Base-by-base conservation (phyloP, 2,329 filamentous ascomycete genomes). In the Venturia oleaginea region DNA sequence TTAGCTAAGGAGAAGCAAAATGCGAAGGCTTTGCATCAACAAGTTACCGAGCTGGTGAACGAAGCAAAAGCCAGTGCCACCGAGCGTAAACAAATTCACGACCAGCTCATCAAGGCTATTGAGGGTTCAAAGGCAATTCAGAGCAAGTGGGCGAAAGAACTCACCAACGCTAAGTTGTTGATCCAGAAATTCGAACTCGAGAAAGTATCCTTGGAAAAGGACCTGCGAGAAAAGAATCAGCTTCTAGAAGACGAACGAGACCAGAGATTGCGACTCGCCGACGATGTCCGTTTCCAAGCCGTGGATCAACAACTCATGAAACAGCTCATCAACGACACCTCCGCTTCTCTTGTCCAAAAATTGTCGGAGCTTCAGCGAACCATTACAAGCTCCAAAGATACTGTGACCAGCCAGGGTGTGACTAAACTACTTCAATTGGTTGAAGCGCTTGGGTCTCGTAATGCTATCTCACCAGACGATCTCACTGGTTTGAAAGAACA, bases 171-270 rank as follows among this genome's bases (percentile, higher is more conserved):
- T 11, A 48, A 24, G 24, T 17, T 27, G n/a, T 37, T 19, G 32
- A n/a, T 62, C 15, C 42, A 51, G 27, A 48, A 27, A 15, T 17
- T 62, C 11, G 61, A 62, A 30, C 24, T 40, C 11, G 40, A 62
- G 19, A 62, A 62, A 24, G 22, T 19, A 19, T 17, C 42, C n/a
- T n/a, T 62, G 61, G 32, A 46, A 48, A 48, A 48, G 27, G 61
- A 62, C 17, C 43, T 62, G 40, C n/a, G n/a, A 17, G 42, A 27
- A 15, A 62, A 62, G 22, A 62, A 37, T 42, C 37, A 43, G 19
- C 37, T 40, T 42, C 59, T 60, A 2, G 34, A 40, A 17, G 59
- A 60, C 22, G 59, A 60, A 60, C 34, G 34, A 5, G 17, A 40
- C n/a, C 34, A 43, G 34, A 24, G 59, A 17, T 27, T 43, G n/a